A percentile compares a stretch with the other conserved stretches of the same genome.
Conservation (phyloP, 371 early-diverging fungal species). For the Syncephalastrum sp. region DNA sequence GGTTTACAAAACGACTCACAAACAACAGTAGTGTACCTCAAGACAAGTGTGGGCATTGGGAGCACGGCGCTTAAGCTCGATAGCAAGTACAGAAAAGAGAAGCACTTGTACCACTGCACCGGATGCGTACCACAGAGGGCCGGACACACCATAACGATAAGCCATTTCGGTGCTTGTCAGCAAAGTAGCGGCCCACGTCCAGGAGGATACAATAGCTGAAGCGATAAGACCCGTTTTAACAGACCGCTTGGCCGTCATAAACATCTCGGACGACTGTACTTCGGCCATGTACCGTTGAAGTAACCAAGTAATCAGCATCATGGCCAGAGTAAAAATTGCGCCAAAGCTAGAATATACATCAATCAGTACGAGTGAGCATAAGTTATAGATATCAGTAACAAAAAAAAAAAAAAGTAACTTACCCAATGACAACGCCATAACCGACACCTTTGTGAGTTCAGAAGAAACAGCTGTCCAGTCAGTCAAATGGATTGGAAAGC, state of each 20-base stretch:
- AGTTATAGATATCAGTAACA: not conserved
- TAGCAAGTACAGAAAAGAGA: slow-evolving; percentile 69
- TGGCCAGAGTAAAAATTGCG: slow-evolving; percentile 56
- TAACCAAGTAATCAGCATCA: slow-evolving; percentile 62
- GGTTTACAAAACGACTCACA: not conserved
- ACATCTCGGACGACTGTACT: slow-evolving; percentile 64
- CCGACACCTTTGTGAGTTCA: slow-evolving; percentile 21
- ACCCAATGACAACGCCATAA: slow-evolving; percentile 41
- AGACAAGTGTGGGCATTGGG: slow-evolving; percentile 72
- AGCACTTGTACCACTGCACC: slow-evolving; percentile 70
- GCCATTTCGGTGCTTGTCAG: slow-evolving; percentile 67
- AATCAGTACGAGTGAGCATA: not conserved
- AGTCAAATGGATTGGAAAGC: too few relatives aligned
- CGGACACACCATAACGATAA: slow-evolving; percentile 67
- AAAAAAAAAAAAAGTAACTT: not conserved
- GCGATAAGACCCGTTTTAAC: slow-evolving; percentile 72
- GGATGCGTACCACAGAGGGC: slow-evolving; percentile 66
- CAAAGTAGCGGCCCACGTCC: slow-evolving; percentile 74
- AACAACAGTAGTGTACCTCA: slow-evolving; percentile 34
- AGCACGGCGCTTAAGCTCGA: slow-evolving; percentile 67
- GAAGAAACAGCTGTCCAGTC: too few relatives aligned
- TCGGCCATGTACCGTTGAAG: slow-evolving; percentile 62
- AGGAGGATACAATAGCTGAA: slow-evolving; percentile 63
- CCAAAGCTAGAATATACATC: slow-evolving; percentile 39
- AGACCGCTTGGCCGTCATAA: slow-evolving; percentile 63